These are phyloP conservation scores for Combretum micranthum DNA, from an alignment of 345 rosid species.

Conservation along the genomic window DNA sequence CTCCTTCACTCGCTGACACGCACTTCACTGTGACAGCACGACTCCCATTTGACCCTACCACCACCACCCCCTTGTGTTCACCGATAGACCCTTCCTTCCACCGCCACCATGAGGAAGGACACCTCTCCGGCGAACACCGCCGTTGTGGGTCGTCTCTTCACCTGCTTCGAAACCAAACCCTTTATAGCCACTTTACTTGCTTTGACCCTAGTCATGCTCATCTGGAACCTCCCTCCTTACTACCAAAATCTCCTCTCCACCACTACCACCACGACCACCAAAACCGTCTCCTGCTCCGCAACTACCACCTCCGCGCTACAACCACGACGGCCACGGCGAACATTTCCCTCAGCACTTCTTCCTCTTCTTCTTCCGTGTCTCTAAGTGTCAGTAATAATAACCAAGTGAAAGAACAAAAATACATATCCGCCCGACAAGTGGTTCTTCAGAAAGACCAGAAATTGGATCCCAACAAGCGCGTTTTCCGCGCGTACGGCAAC, in stretches of 20 bases:
- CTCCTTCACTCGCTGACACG: too few relatives aligned
- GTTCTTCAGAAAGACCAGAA: background rate
- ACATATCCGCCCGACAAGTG: background rate
- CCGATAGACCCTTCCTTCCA: background rate
- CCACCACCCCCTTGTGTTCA: background rate
- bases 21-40: background rate
- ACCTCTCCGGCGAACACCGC: constrained; percentile 22
- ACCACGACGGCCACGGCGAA: background rate
- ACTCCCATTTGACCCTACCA: background rate
- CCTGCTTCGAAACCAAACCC: constrained; percentile 58
- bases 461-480: constrained; percentile 54
- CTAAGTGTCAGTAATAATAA: background rate
- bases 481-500: constrained; percentile 61
- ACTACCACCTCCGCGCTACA: constrained; percentile 1
- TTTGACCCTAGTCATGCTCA: constrained; percentile 55
- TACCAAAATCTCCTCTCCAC: constrained; percentile 59
- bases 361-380: constrained; percentile 13
- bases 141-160: constrained; percentile 27
- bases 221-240: constrained; percentile 78
- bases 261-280: constrained; percentile 23
- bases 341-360: constrained; percentile 10
- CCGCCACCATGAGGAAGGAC: constrained; percentile 50
- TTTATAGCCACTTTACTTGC: constrained; percentile 55
- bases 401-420: background rate
- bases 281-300: constrained; percentile 11